Conservation (phyloP, 148 eudicot species). For the Dianthus caryophyllus region DNA sequence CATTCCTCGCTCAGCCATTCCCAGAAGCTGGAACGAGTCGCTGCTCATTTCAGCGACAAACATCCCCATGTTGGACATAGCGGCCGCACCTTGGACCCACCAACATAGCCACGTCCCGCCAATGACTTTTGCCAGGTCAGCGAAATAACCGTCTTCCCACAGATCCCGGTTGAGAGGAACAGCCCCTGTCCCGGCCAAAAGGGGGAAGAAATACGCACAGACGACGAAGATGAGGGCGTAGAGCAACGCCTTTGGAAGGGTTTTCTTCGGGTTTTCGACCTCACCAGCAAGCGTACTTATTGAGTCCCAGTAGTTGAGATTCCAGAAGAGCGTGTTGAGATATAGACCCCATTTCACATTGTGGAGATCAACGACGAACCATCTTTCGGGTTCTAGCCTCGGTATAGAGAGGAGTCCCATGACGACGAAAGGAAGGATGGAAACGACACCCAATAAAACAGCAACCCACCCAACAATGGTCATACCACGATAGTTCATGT, state of each 20-base stretch:
- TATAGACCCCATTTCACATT: slow-evolving; percentile 58
- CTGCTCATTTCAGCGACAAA: slow-evolving; percentile 64
- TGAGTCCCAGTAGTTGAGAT: slow-evolving; percentile 68
- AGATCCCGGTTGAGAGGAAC: slow-evolving; percentile 37
- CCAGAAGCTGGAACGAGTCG: slow-evolving; percentile 47
- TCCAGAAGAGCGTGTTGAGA: slow-evolving; percentile 63
- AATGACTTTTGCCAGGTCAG: slow-evolving; percentile 53
- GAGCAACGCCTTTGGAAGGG: slow-evolving; percentile 56
- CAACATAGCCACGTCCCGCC: slow-evolving; percentile 65
- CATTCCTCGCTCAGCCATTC: slow-evolving; percentile 56
- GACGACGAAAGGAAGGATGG: slow-evolving; percentile 58
- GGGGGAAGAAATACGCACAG: slow-evolving; percentile 57
- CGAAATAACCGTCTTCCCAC: slow-evolving; percentile 63
- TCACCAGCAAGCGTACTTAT: slow-evolving; percentile 64
- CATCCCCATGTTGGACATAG: slow-evolving; percentile 72
- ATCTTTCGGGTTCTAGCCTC: slow-evolving; percentile 44
- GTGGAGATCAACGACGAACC: slow-evolving; percentile 44
- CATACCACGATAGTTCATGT: slow-evolving; percentile 59
- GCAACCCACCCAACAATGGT: slow-evolving; percentile 70
- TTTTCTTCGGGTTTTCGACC: slow-evolving; percentile 59
- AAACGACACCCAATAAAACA: slow-evolving; percentile 50
- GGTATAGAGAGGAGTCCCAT: slow-evolving; percentile 58
- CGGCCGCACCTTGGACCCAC: slow-evolving; percentile 71
- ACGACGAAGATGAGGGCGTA: slow-evolving; percentile 52
- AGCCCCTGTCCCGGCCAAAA: slow-evolving; percentile 59